Percentiles rank a stretch among this genome's conserved stretches.
phyloP scores from a whole-genome alignment of 345 rosid genomes.

The Acer negundo region DNA sequence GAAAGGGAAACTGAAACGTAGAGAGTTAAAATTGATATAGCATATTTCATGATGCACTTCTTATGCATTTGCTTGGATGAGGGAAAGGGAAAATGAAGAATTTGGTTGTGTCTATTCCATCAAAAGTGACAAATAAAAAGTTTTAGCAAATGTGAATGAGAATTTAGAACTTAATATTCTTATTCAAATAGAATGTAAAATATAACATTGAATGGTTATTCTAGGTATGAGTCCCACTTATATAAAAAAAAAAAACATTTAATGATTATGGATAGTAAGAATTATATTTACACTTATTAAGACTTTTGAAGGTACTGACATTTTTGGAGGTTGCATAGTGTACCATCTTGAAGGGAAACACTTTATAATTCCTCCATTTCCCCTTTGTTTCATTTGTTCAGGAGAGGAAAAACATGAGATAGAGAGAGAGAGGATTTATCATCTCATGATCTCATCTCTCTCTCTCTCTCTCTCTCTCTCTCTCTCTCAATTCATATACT shows the following conservation, averaged over 20 bases:
- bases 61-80: not conserved
- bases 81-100: not conserved
- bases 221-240: too few relatives aligned
- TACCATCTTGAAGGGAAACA: not conserved
- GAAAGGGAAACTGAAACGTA: not conserved
- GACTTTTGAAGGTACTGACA: not conserved
- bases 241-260: too few relatives aligned
- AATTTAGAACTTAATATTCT: not conserved
- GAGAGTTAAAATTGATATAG: not conserved
- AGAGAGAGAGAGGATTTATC: not conserved
- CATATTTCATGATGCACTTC: not conserved
- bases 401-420: not conserved
- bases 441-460: too few relatives aligned
- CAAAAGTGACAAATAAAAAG: not conserved
- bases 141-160: not conserved
- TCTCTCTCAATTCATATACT: not conserved
- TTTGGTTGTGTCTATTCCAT: not conserved
- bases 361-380: not conserved
- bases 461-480: too few relatives aligned
- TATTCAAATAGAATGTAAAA: too few relatives aligned
- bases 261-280: not conserved
- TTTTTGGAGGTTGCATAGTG: slow-evolving; percentile 1
- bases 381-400: not conserved
- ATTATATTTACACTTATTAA: not conserved
- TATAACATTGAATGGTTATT: not conserved